Evolutionary conservation across 2,329 filamentous ascomycete species (phyloP).

Genomic region (Botrytis paeoniae): DNA sequence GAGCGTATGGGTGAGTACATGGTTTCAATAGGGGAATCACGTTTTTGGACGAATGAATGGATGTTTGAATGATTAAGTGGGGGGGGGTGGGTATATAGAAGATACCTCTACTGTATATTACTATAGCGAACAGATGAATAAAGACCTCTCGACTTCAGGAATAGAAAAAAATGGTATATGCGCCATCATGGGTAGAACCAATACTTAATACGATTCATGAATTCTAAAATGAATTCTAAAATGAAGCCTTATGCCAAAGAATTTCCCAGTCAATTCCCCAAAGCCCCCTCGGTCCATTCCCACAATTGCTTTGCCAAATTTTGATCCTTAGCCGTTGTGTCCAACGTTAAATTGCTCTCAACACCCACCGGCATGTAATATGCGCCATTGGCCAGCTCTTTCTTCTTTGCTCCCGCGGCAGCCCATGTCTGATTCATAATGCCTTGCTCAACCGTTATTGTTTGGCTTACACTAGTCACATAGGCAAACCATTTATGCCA

Average conservation of each 20-base stretch:
- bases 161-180: neutral
- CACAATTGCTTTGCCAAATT: neutral
- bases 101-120: slow-evolving; percentile 25
- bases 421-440: neutral
- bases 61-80: neutral
- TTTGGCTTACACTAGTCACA: neutral
- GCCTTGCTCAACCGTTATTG: neutral
- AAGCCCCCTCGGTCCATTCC: neutral
- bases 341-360: neutral
- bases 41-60: neutral
- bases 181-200: neutral
- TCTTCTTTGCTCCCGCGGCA: neutral
- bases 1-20: slow-evolving; percentile 4
- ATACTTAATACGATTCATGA: neutral
- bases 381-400: neutral
- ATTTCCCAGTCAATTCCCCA: neutral
- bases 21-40: neutral
- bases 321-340: neutral
- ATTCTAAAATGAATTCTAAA: neutral
- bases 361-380: neutral
- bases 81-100: slow-evolving; percentile 3
- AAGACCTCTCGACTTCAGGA: slow-evolving; percentile 18
- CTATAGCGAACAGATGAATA: slow-evolving; percentile 18
- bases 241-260: neutral
- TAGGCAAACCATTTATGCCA: neutral